Conservation (phyloP, 495 filamentous ascomycete genomes). For the Evernia prunastri region DNA sequence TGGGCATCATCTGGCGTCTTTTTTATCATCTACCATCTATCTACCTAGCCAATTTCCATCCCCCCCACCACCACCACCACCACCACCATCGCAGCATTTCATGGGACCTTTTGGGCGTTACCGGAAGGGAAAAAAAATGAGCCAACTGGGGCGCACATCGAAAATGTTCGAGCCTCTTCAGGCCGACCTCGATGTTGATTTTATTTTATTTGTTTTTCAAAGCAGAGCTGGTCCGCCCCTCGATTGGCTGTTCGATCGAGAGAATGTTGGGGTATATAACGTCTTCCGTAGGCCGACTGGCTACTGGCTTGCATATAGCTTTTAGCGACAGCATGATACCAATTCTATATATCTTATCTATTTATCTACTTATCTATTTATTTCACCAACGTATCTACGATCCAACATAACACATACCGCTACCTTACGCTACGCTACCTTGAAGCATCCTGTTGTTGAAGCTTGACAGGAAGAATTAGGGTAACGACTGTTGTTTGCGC, state of each 20-base stretch:
- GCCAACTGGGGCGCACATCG: background rate
- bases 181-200: background rate
- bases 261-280: no score
- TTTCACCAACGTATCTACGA: no score
- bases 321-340: slow-evolving; percentile 1
- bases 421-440: no score
- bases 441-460: no score
- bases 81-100: background rate
- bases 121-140: background rate
- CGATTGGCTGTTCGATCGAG: no score
- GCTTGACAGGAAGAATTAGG: no score
- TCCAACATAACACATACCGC: no score
- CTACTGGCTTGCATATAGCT: background rate
- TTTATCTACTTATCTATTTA: no score
- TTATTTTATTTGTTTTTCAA: background rate
- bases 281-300: no score
- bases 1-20: background rate
- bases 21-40: background rate
- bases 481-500: no score
- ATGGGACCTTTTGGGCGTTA: background rate
- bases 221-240: background rate
- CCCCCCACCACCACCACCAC: no score
- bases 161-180: background rate
- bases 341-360: no score
- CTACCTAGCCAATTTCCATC: background rate